phyloP scores from a whole-genome alignment of 1,284 basidiomycete species.

The Ustilago bromivora region DNA sequence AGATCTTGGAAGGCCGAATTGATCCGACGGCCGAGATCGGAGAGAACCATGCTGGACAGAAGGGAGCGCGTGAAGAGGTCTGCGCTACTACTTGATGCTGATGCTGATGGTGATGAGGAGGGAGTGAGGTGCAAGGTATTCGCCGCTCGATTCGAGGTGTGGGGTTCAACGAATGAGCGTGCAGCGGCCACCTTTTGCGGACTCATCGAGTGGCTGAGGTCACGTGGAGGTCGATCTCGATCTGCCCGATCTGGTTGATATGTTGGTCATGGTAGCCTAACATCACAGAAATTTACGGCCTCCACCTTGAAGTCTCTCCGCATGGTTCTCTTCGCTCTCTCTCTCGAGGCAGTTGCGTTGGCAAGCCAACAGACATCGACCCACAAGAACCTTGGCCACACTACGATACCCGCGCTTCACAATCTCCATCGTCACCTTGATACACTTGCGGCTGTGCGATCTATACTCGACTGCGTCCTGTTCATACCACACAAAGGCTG shows the following conservation, averaged over 20 bases:
- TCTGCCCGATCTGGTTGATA: not conserved
- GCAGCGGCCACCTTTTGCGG: constrained; percentile 5
- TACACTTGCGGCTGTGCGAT: not conserved
- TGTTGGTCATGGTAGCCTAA: not conserved
- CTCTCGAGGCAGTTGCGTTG: not conserved
- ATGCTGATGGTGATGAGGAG: not conserved
- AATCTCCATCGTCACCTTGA: not conserved
- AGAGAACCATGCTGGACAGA: constrained; percentile 83
- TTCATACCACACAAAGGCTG: too few relatives aligned
- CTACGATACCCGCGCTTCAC: not conserved
- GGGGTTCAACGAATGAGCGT: constrained; percentile 7
- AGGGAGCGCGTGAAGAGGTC: not conserved
- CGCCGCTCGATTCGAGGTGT: not conserved
- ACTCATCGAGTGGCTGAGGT: not conserved
- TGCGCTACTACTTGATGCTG: not conserved
- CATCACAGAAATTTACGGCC: not conserved
- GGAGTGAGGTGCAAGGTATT: not conserved
- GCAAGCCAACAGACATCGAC: not conserved
- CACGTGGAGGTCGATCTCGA: constrained; percentile 6
- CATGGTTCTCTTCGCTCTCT: not conserved
- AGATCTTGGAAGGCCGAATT: constrained; percentile 93
- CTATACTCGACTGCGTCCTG: not conserved
- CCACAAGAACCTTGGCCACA: not conserved
- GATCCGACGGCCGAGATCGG: constrained; percentile 92
- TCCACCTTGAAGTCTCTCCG: not conserved